A percentile compares a stretch with the other conserved stretches of the same genome.
phyloP scores from a whole-genome alignment of 495 filamentous ascomycete genomes.

The Aspergillus nanangensis region DNA sequence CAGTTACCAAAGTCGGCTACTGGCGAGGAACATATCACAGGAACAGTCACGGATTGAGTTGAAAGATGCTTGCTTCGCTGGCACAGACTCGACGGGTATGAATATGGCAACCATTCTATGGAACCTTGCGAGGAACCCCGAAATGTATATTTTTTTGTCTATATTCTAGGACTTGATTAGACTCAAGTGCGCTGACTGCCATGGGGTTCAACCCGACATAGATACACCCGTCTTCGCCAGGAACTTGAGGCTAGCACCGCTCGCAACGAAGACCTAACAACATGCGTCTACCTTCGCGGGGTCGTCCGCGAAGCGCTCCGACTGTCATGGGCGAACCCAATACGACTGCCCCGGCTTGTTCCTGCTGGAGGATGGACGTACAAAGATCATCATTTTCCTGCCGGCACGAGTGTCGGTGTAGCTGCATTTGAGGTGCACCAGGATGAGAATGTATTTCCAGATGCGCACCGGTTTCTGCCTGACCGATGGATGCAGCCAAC shows the following conservation, averaged over 20 bases:
- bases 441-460: conserved; percentile 38
- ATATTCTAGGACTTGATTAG: too few relatives aligned
- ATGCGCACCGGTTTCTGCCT: conserved; percentile 39
- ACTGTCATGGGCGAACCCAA: conserved; percentile 46
- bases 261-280: conserved; percentile 23
- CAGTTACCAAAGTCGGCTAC: conserved; percentile 45
- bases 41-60: conserved; percentile 43
- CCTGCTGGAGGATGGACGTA: conserved; percentile 34
- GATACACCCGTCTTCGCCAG: conserved; percentile 28
- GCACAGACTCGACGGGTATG: conserved; percentile 42
- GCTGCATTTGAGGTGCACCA: conserved; percentile 40
- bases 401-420: conserved; percentile 40
- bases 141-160: conserved; percentile 41
- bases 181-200: too few relatives aligned
- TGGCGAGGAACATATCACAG: conserved; percentile 28
- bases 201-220: too few relatives aligned
- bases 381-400: conserved; percentile 30
- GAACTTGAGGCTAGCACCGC: conserved; percentile 24
- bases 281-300: conserved; percentile 36
- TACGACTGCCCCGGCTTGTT: conserved; percentile 43
- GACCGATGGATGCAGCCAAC: conserved; percentile 45
- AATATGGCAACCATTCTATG: conserved; percentile 41
- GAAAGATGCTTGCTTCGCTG: conserved; percentile 31
- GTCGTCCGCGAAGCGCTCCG: conserved; percentile 42
- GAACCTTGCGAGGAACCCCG: conserved; percentile 34